phyloP scores from a whole-genome alignment of 768 basidiomycete genomes.

The Tulasnella sp. region DNA sequence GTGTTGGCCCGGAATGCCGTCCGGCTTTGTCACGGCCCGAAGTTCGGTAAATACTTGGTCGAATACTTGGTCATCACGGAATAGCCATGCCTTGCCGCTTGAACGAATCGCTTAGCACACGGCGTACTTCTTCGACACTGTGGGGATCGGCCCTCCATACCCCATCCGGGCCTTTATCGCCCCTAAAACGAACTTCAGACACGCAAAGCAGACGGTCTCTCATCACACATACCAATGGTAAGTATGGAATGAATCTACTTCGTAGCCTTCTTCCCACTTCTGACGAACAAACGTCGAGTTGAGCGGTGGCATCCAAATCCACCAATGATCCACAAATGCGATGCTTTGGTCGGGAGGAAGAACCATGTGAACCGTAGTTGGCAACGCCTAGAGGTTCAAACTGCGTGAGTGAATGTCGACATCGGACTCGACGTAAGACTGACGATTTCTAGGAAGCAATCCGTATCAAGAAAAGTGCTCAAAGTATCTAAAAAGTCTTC shows the following conservation, averaged over 20 bases:
- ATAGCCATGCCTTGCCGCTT: conserved; percentile 27
- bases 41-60: too few relatives aligned
- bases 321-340: conserved; percentile 40
- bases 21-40: too few relatives aligned
- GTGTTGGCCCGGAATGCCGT: too few relatives aligned
- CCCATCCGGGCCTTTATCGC: conserved; percentile 28
- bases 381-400: conserved; percentile 22
- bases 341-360: conserved; percentile 32
- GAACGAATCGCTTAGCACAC: conserved; percentile 32
- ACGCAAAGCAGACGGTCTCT: not conserved
- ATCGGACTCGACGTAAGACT: not conserved
- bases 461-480: conserved; percentile 35
- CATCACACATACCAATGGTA: conserved; percentile 22
- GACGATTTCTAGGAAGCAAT: conserved; percentile 40
- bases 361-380: conserved; percentile 35
- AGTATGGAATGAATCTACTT: conserved; percentile 41
- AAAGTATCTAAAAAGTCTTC: conserved; percentile 32
- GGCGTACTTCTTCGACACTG: conserved; percentile 30
- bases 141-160: conserved; percentile 28
- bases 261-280: conserved; percentile 35
- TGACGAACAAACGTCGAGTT: conserved; percentile 36
- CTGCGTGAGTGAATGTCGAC: not conserved
- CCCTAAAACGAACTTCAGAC: conserved; percentile 26
- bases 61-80: too few relatives aligned
- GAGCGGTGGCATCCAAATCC: conserved; percentile 38